phyloP scores from a whole-genome alignment of 2,329 filamentous ascomycete genomes.

The Akanthomyces dipterigenus region DNA sequence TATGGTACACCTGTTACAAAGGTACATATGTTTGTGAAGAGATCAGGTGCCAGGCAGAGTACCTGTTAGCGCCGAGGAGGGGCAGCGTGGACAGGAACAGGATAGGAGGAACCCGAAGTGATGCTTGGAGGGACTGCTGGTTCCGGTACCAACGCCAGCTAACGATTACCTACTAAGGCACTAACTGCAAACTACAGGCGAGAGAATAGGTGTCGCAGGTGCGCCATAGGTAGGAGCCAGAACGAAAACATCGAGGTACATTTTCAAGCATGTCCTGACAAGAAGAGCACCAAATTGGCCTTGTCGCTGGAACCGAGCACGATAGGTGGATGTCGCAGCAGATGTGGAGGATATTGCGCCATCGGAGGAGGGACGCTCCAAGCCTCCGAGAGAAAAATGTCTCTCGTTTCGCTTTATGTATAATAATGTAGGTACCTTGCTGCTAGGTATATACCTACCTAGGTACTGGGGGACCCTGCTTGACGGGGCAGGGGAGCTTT shows the following conservation, averaged over 20 bases:
- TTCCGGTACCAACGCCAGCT: not conserved
- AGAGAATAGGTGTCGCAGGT: too few species aligned
- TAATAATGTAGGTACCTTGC: too few species aligned
- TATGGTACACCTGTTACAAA: not conserved
- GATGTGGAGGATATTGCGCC: conserved; percentile 9
- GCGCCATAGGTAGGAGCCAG: too few species aligned
- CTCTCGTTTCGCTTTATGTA: not conserved
- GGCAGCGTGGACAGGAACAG: not conserved
- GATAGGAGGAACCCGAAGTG: not conserved
- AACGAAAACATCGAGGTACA: not conserved
- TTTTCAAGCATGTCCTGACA: not conserved
- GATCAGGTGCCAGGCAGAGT: not conserved
- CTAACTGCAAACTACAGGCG: not conserved
- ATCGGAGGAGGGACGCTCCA: not conserved
- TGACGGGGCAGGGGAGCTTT: not conserved
- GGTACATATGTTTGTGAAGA: not conserved
- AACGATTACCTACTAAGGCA: too few species aligned
- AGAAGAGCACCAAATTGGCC: not conserved
- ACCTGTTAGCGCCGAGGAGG: conserved; percentile 1
- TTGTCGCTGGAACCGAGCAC: not conserved
- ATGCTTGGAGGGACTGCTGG: not conserved
- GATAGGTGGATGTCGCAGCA: conserved; percentile 7
- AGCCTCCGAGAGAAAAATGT: not conserved
- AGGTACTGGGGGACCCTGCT: too few species aligned
- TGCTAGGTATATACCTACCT: too few species aligned